Conservation (phyloP, 164 flowering plant species). For the Tetrastigma voinierianum region DNA sequence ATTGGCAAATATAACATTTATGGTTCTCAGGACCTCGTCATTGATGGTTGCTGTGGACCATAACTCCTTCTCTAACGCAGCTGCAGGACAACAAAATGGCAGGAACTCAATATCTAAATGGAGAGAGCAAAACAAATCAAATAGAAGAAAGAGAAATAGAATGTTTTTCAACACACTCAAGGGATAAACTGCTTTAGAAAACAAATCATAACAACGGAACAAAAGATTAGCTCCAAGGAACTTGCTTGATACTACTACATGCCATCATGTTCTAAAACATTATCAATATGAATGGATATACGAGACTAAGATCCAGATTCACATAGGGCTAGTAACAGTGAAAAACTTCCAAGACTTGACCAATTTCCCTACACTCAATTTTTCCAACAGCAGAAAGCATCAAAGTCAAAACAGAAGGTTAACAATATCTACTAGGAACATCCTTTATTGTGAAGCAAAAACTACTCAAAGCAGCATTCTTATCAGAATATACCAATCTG, state of each 20-base stretch:
- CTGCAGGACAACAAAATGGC: conserved; percentile 40
- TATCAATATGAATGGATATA: not conserved
- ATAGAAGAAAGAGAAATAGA: not conserved
- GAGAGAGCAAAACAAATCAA: not conserved
- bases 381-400: too few species aligned
- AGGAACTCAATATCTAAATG: not conserved
- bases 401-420: too few species aligned
- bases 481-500: too few species aligned
- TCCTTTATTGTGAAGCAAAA: too few species aligned
- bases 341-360: not conserved
- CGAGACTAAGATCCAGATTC: not conserved
- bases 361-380: not conserved
- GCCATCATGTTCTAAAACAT: not conserved
- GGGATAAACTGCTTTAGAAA: not conserved
- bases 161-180: not conserved
- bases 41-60: conserved; percentile 73
- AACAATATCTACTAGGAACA: too few species aligned
- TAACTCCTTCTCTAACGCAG: conserved; percentile 77
- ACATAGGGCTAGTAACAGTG: not conserved
- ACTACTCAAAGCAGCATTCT: too few species aligned
- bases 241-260: not conserved
- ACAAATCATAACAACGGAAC: not conserved
- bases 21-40: conserved; percentile 73
- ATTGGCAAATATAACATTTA: conserved; percentile 69
- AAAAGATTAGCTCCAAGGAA: not conserved